Conservation (phyloP, 306 rosid species). For the Fragaria iinumae region DNA sequence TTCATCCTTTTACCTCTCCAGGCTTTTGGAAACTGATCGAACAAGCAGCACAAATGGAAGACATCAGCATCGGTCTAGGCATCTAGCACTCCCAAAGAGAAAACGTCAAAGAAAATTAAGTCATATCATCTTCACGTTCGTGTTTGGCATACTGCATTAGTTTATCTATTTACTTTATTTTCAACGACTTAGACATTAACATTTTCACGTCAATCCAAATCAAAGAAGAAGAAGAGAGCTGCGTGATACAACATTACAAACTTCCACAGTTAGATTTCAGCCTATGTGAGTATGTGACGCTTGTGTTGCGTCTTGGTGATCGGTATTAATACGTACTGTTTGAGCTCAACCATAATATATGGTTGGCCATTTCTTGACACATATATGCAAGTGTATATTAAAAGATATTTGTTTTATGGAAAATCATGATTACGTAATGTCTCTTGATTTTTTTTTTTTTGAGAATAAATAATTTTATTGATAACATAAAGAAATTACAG, state of each 20-base stretch:
- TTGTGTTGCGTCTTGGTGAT: background rate
- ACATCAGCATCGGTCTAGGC: too few relatives aligned
- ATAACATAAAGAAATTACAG: too few relatives aligned
- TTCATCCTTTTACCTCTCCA: background rate
- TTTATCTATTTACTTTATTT: background rate
- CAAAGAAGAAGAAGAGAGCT: background rate
- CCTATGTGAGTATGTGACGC: background rate
- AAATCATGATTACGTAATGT: too few relatives aligned
- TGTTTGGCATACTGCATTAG: background rate
- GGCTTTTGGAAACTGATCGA: background rate
- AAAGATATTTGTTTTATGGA: background rate
- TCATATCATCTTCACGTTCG: background rate
- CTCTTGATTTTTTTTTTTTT: too few relatives aligned
- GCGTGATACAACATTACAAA: background rate
- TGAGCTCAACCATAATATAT: background rate
- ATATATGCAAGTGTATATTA: background rate
- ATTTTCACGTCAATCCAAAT: background rate
- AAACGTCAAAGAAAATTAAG: background rate
- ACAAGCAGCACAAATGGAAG: background rate
- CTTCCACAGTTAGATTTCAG: background rate
- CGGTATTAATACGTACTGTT: background rate
- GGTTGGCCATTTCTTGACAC: background rate
- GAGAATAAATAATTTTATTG: too few relatives aligned
- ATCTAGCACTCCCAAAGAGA: background rate
- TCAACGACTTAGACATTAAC: background rate